phyloP scores from a whole-genome alignment of 345 rosid species.

The Pistacia integerrima region DNA sequence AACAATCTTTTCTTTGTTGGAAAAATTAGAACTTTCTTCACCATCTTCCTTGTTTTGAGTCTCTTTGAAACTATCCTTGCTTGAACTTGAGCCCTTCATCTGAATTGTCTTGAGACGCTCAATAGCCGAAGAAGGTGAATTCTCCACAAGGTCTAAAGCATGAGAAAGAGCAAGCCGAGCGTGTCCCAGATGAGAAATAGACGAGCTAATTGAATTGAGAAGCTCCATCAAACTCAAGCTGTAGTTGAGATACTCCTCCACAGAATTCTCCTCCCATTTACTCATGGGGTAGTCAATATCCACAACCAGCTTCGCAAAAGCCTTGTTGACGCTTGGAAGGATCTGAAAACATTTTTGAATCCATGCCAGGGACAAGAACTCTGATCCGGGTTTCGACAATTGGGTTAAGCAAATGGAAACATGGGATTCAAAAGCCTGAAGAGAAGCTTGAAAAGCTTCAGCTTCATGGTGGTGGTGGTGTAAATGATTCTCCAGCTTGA shows the following conservation, averaged over 20 bases:
- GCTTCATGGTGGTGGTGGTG: conserved; percentile 26
- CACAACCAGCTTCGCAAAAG: conserved; percentile 51
- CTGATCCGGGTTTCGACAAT: conserved; percentile 32
- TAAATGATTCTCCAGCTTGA: conserved; percentile 47
- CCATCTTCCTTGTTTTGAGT: conserved; percentile 14
- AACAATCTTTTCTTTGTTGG: conserved; percentile 41
- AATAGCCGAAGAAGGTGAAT: conserved; percentile 39
- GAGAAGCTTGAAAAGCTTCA: conserved; percentile 36
- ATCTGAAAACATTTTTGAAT: conserved; percentile 45
- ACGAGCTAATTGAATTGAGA: conserved; percentile 43
- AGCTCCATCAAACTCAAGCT: conserved; percentile 48
- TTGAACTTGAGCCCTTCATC: conserved; percentile 12
- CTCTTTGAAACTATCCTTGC: conserved; percentile 18
- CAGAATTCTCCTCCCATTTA: conserved; percentile 42
- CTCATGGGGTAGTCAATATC: conserved; percentile 48
- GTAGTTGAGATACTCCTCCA: conserved; percentile 50
- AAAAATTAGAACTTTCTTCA: conserved; percentile 12
- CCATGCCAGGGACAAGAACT: conserved; percentile 42
- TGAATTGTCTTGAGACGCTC: conserved; percentile 38
- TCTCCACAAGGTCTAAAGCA: conserved; percentile 43
- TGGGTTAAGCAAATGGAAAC: conserved; percentile 33
- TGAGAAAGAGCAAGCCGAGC: conserved; percentile 44
- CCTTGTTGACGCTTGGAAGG: conserved; percentile 43
- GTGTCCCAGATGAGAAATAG: conserved; percentile 49
- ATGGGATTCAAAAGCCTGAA: conserved; percentile 38